Evolutionary conservation across 192 early-diverging fungal genomes (phyloP).

Genomic region (Coemansia sp.): DNA sequence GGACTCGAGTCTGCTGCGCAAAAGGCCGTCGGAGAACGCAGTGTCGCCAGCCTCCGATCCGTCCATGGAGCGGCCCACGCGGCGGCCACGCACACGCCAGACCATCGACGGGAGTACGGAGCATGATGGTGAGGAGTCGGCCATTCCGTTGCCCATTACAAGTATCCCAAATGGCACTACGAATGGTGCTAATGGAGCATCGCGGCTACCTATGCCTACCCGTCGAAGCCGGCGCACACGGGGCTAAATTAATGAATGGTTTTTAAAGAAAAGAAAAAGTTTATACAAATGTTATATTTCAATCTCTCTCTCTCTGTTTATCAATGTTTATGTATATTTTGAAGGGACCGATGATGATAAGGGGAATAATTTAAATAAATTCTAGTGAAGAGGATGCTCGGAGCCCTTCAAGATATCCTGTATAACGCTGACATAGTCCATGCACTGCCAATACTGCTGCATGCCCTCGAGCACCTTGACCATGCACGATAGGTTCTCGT

Average conservation of each 20-base stretch:
- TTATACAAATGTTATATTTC: too few species aligned
- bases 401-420: constrained; percentile 46
- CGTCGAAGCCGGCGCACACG: neutral
- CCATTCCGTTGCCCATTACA: constrained; percentile 5
- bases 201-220: constrained; percentile 18
- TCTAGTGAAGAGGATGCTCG: constrained; percentile 36
- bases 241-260: too few species aligned
- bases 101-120: neutral
- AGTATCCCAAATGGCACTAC: too few species aligned
- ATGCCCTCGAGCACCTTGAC: constrained; percentile 52
- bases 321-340: too few species aligned
- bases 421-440: constrained; percentile 49
- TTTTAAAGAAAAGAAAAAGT: too few species aligned
- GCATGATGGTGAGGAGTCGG: neutral
- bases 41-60: constrained; percentile 8
- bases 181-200: neutral
- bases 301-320: too few species aligned
- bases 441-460: constrained; percentile 56
- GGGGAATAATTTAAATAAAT: too few species aligned
- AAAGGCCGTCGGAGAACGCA: constrained; percentile 26
- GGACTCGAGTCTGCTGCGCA: constrained; percentile 12
- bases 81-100: constrained; percentile 13
- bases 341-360: too few species aligned
- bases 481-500: constrained; percentile 54
- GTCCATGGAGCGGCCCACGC: constrained; percentile 7